Evolutionary conservation across 306 rosid species (phyloP).

Genomic region (Ormosia emarginata): DNA sequence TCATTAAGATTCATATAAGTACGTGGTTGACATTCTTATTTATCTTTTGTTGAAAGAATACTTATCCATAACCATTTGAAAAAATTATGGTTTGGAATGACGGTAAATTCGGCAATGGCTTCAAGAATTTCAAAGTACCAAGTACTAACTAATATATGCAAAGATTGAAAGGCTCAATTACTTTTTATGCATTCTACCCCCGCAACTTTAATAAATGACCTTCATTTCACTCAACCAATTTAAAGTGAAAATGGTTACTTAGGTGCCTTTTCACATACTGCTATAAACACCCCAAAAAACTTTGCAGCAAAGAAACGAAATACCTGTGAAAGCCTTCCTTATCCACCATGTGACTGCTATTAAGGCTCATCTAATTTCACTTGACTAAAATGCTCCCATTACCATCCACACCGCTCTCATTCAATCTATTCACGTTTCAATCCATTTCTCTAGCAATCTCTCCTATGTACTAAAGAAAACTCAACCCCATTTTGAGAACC

Average conservation of each 20-base stretch:
- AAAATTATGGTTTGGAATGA: neutral
- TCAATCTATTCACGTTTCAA: conserved; percentile 63
- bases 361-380: conserved; percentile 44
- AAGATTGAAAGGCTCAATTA: neutral
- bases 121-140: neutral
- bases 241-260: neutral
- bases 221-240: conserved; percentile 35
- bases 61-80: neutral
- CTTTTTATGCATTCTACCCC: conserved; percentile 25
- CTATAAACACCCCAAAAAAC: conserved; percentile 27
- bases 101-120: neutral
- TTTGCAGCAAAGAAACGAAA: conserved; percentile 35
- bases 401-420: conserved; percentile 60
- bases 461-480: conserved; percentile 26
- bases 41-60: neutral
- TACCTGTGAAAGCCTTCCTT: conserved; percentile 29
- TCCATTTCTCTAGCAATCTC: neutral
- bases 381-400: conserved; percentile 21
- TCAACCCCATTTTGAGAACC: conserved; percentile 29
- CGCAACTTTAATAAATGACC: conserved; percentile 16
- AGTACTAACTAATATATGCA: neutral
- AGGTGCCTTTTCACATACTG: conserved; percentile 18
- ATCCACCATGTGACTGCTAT: conserved; percentile 43
- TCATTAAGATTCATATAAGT: neutral
- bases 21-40: neutral